phyloP scores from a whole-genome alignment of 1,139 yeast species.

The Suhomyces ambrosiae region DNA sequence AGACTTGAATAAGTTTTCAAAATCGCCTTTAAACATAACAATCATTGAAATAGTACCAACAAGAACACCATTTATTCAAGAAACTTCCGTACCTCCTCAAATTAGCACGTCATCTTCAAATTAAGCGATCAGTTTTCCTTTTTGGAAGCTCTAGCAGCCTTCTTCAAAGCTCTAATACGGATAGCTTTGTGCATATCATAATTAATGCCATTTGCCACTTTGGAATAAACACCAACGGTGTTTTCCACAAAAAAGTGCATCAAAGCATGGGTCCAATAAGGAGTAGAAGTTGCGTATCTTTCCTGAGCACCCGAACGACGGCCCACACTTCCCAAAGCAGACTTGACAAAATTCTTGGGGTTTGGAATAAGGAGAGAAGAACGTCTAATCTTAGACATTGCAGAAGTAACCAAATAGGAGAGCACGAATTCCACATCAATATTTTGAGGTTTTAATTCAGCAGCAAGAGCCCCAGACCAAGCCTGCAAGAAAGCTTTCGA shows the following conservation, averaged over 20 bases:
- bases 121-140: conserved; percentile 16
- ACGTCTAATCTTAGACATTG: conserved; percentile 91
- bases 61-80: too few relatives aligned
- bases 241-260: conserved; percentile 84
- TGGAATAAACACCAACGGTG: conserved; percentile 80
- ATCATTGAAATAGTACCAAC: too few relatives aligned
- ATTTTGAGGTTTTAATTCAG: conserved; percentile 67
- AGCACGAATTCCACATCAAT: conserved; percentile 85
- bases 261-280: conserved; percentile 92
- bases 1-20: too few relatives aligned
- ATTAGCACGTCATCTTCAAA: too few relatives aligned
- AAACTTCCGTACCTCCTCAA: too few relatives aligned
- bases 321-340: conserved; percentile 71
- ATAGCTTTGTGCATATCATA: conserved; percentile 76
- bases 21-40: too few relatives aligned
- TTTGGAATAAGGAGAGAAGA: conserved; percentile 77
- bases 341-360: conserved; percentile 74
- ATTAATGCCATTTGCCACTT: conserved; percentile 67
- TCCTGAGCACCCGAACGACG: conserved; percentile 93
- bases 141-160: conserved; percentile 54
- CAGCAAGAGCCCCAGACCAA: conserved; percentile 91
- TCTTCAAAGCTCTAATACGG: conserved; percentile 79
- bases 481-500: conserved; percentile 92
- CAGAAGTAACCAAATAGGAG: conserved; percentile 91
- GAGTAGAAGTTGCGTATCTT: conserved; percentile 82